Base-by-base conservation (phyloP, 352 stramenopile species). In the Phytophthora lateralis region DNA sequence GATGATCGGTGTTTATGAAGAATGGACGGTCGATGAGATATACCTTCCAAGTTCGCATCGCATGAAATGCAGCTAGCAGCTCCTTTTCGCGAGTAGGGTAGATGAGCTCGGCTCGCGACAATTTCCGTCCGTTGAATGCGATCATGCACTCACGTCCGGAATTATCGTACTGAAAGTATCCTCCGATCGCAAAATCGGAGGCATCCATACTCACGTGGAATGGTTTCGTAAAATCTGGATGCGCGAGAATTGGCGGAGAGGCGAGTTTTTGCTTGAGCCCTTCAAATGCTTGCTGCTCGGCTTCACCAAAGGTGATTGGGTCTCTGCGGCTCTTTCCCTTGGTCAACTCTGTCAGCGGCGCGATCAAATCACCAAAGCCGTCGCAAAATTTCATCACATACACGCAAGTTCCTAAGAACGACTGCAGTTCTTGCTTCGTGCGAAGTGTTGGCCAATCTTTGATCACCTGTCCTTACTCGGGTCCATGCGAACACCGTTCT, bases 351-450 rank as follows among this genome's bases (percentile, higher is more conserved):
- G 38, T 55, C 4, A 63, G 29, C 3, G 57, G 27, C 11, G 59
- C 51, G 18, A 65, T 50, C 27, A 21, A 43, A 2, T 17, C 35
- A 6, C 35, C 35, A 42, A 42, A 20, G 5, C 35, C 35, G 15
- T 42, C 35, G 10, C 37, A 75, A n/a, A 46, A 72, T 20, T 63
- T 60, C 26, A 60, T 17, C 10, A 69, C 49, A 14, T 66, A 69
- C 4, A 51, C 58, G 12, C 56, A 64, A 15, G 59, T 66, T 1
- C 51, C 62, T 6, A 66, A n/a, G 5, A 66, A 66, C 0, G 39
- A 66, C 24, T 71, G 55, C 11, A 69, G 6, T 7, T 71, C 32
- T 6, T 45, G 35, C 30, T 73, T 69, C 5, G 43, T 65, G 15
- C 7, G 18, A 26, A 50, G 49, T n/a, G 42, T 21, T 1, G 46